Evolutionary conservation across 2,329 filamentous ascomycete genomes (phyloP).

Genomic region (Cladosporium cucumerinum): DNA sequence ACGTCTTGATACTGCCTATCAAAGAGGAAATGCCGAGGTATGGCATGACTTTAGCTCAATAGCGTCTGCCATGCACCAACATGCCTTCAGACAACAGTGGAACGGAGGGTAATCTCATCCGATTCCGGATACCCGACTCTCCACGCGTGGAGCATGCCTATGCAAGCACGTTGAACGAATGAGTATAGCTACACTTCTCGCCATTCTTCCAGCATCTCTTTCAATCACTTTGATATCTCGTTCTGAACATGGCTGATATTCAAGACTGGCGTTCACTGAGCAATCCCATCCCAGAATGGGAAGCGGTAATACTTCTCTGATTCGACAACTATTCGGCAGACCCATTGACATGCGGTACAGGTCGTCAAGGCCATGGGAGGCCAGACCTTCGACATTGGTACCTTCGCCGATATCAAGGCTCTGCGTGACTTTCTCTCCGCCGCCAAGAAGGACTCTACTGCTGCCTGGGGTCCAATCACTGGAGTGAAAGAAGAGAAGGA

Average conservation of each 20-base stretch:
- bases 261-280: conserved; percentile 28
- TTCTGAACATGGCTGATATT: conserved; percentile 27
- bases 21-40: background rate
- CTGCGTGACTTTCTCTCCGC: conserved; percentile 24
- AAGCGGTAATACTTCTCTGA: conserved; percentile 15
- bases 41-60: background rate
- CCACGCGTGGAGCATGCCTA: background rate
- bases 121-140: background rate
- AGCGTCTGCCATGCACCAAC: background rate
- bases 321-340: background rate
- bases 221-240: background rate
- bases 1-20: background rate
- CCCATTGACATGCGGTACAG: background rate
- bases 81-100: background rate
- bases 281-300: conserved; percentile 27
- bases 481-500: conserved; percentile 40
- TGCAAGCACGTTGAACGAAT: background rate
- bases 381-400: conserved; percentile 26
- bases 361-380: conserved; percentile 22
- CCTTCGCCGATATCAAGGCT: conserved; percentile 23
- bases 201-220: background rate
- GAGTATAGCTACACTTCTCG: background rate
- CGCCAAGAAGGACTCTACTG: conserved; percentile 21
- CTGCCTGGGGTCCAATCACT: conserved; percentile 15
- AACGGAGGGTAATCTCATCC: background rate